Conservation (phyloP, 495 filamentous ascomycete genomes). For the Clavariopsis aquatica region DNA sequence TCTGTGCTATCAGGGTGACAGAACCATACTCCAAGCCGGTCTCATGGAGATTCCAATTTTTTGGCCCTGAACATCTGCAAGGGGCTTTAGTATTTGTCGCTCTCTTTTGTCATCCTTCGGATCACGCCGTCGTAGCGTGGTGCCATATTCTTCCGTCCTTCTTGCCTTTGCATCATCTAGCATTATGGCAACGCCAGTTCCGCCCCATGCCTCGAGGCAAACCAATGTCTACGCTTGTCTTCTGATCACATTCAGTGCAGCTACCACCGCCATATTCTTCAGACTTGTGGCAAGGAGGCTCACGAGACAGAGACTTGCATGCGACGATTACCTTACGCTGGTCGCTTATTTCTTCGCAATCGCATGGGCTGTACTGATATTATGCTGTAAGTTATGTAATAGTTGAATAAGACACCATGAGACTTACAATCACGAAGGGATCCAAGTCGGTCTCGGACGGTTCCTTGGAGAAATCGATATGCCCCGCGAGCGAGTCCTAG, state of each 20-base stretch:
- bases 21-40: background rate
- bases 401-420: background rate
- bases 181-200: slow-evolving; percentile 1
- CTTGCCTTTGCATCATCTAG: background rate
- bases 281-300: slow-evolving; percentile 26
- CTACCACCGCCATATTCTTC: slow-evolving; percentile 6
- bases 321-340: slow-evolving; percentile 30
- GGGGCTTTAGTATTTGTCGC: background rate
- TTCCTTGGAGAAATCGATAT: slow-evolving; percentile 13
- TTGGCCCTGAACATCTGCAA: background rate
- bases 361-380: slow-evolving; percentile 5
- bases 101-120: background rate
- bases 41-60: background rate
- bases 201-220: slow-evolving; percentile 5
- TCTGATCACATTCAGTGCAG: slow-evolving; percentile 27
- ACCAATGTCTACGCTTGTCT: slow-evolving; percentile 22
- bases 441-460: slow-evolving; percentile 21
- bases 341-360: slow-evolving; percentile 15
- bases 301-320: slow-evolving; percentile 16
- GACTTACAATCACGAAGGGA: slow-evolving; percentile 4
- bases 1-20: background rate
- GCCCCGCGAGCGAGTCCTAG: background rate
- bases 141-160: background rate
- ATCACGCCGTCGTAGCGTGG: background rate
- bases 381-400: slow-evolving; percentile 21